A percentile compares a stretch with the other conserved stretches of the same genome.
phyloP scores from a whole-genome alignment of 345 rosid genomes.

The thale cress (Arabidopsis thaliana) region DNA sequence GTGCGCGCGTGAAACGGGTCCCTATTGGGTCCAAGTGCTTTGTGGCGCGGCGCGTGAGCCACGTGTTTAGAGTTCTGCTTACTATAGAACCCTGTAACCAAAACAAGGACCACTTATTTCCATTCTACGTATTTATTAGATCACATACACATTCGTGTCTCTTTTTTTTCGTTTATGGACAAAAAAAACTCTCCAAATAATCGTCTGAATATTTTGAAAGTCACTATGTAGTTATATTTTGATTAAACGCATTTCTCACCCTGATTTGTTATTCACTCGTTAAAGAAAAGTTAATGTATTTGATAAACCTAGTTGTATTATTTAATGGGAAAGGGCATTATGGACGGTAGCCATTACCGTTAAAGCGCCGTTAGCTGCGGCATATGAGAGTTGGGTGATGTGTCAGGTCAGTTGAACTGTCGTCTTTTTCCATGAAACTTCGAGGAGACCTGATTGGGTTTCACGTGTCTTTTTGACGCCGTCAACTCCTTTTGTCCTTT shows the following conservation, averaged over 20 bases:
- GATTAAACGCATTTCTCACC: not conserved
- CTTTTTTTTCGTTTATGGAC: not conserved
- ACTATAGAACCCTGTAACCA: conserved; percentile 24
- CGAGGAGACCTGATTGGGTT: conserved; percentile 23
- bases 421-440: conserved; percentile 28
- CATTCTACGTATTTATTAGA: conserved; percentile 20
- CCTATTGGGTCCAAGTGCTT: conserved; percentile 6
- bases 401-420: conserved; percentile 35
- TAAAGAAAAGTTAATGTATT: not conserved
- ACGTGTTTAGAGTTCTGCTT: conserved; percentile 22
- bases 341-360: conserved; percentile 30
- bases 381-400: conserved; percentile 34
- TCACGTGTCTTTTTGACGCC: conserved; percentile 38
- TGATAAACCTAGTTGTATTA: not conserved
- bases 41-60: conserved; percentile 36
- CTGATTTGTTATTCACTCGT: not conserved
- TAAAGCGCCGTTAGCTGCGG: conserved; percentile 32
- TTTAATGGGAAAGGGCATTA: not conserved
- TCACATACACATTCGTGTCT: not conserved
- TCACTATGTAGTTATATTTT: not conserved
- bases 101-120: conserved; percentile 37
- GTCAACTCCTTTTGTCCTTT: conserved; percentile 29
- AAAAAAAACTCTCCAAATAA: not conserved
- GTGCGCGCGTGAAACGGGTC: conserved; percentile 9
- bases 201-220: not conserved